Evolutionary conservation across 139 green algal species (phyloP).

Genomic region (Mesostigma viride): DNA sequence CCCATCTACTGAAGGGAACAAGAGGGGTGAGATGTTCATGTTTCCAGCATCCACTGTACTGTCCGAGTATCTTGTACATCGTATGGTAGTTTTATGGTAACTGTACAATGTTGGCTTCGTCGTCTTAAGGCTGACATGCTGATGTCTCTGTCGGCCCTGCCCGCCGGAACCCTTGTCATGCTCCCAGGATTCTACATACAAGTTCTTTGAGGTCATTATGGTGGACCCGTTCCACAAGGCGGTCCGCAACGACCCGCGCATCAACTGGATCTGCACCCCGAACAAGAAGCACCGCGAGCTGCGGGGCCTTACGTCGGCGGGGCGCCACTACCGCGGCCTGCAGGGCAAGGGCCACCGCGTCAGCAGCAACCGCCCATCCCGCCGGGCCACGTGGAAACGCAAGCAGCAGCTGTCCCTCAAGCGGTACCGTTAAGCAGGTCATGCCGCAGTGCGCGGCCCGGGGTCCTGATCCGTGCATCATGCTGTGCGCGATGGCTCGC

Average conservation of each 20-base stretch:
- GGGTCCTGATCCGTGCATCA: too few species aligned
- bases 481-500: too few species aligned
- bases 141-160: too few species aligned
- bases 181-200: constrained; percentile 93
- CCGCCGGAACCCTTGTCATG: too few species aligned
- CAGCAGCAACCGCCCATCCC: constrained; percentile 75
- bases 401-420: constrained; percentile 81
- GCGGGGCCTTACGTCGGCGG: constrained; percentile 85
- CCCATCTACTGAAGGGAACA: too few species aligned
- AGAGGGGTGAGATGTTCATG: too few species aligned
- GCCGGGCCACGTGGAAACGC: constrained; percentile 72
- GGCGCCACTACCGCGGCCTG: constrained; percentile 86
- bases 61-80: too few species aligned
- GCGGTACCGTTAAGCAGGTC: constrained; percentile 94
- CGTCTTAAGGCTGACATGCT: too few species aligned
- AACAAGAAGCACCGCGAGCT: constrained; percentile 98
- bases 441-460: too few species aligned
- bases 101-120: too few species aligned
- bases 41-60: too few species aligned
- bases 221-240: constrained; percentile 87
- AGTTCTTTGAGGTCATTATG: constrained; percentile 99
- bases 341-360: constrained; percentile 58
- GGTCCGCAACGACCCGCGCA: constrained; percentile 90
- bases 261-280: constrained; percentile 97
- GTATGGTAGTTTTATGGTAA: too few species aligned